Conservation (phyloP, 2,329 filamentous ascomycete species). For the Stagonosporopsis chrysanthemi region DNA sequence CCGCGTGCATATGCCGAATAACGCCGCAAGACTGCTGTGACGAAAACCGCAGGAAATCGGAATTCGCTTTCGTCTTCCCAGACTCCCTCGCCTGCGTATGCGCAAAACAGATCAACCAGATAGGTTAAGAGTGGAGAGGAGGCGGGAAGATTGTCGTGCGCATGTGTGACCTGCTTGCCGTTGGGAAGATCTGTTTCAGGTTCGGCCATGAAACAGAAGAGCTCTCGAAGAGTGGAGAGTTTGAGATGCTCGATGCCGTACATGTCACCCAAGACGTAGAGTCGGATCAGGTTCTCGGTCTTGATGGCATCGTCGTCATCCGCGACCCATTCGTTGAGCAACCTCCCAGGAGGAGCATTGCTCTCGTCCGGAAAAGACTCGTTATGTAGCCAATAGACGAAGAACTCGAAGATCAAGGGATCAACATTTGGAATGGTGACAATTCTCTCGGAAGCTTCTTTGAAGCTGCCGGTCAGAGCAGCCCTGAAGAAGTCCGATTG, state of each 20-base stretch:
- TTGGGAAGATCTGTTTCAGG: neutral
- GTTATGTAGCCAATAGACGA: conserved; percentile 29
- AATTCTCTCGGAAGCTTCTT: conserved; percentile 21
- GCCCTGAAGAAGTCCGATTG: conserved; percentile 4
- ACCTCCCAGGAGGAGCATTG: neutral
- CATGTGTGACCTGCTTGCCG: neutral
- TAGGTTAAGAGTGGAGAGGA: neutral
- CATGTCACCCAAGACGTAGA: conserved; percentile 21
- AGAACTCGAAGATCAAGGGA: conserved; percentile 15
- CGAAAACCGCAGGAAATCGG: neutral
- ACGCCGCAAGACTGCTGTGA: neutral
- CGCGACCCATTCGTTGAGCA: conserved; percentile 1
- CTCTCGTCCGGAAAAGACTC: conserved; percentile 4
- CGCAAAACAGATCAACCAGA: neutral
- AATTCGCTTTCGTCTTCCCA: neutral
- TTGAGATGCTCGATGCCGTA: conserved; percentile 5
- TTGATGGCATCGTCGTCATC: neutral
- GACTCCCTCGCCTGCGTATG: neutral
- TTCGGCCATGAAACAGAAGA: neutral
- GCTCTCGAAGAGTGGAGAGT: neutral
- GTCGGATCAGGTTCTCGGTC: conserved; percentile 6
- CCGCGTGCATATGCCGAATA: neutral
- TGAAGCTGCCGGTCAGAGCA: conserved; percentile 12
- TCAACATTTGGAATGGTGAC: conserved; percentile 16
- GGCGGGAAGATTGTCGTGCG: neutral